Base-by-base conservation (phyloP, 2,329 filamentous ascomycete genomes). In the Alternaria postmessia region DNA sequence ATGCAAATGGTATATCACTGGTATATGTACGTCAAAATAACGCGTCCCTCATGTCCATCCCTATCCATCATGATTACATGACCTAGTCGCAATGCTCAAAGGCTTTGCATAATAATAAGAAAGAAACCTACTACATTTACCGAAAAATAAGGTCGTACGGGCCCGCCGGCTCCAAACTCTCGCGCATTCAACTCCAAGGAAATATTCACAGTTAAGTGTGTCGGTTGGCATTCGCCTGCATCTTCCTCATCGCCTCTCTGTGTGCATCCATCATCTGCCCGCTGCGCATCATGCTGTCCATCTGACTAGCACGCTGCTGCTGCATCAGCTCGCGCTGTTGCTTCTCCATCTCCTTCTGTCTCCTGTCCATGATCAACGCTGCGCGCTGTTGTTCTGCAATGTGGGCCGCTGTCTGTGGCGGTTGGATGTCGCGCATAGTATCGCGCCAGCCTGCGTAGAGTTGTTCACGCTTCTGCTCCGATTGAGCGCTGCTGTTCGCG, bases 241-340 rank as follows among this genome's bases (percentile, higher is more conserved):
- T 91, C 75, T 85, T 89, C 64, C 91, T 85, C 86, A 97, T 85
- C 1, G 90, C 91, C 64, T 94, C 90, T 20, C 90, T 85, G 76
- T 97, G 94, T 22, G 89, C 85, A 46, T 91, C 90, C 52, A 91
- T 82, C 82, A 96, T 86, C 64, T 91, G 87, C 0, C 89, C 89
- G 16, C 87, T 88, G 54, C 92, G 85, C 91, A 96, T 95, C 65
- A 87, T 85, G 75, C 90, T 87, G 65, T 93, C 90, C 69, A 93
- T 88, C 38, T 84, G 84, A 51, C 85, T 85, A 14, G 91, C 88
- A 6, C 84, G 82, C 54, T 86, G 82, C 64, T 87, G 84, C 65
- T 85, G 86, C 49, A 86, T 86, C 42, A 82, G 79, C 56, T 84
- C 83, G 67, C 88, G 85, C 70, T 85, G 81, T 73, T 89, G 86